A percentile compares a stretch with the other conserved stretches of the same genome.
Evolutionary conservation across 2,329 filamentous ascomycete species (phyloP).

Genomic region (Incumbomyces lentus): DNA sequence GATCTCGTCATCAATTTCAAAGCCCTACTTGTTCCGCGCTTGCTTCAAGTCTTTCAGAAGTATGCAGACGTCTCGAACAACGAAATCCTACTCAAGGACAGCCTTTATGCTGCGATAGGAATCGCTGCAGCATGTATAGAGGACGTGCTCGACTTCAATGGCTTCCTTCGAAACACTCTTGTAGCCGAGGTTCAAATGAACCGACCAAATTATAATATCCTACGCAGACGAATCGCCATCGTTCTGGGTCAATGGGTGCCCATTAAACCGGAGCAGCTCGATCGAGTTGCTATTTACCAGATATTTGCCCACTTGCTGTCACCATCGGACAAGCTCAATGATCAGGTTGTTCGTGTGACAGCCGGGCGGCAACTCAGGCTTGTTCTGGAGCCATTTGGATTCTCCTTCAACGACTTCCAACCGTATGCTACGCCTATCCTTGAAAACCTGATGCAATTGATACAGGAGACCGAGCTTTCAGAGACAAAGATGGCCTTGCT

Average conservation of each 20-base stretch:
- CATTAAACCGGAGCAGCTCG: slow-evolving; percentile 59
- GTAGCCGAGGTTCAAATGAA: slow-evolving; percentile 66
- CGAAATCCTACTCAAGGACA: slow-evolving; percentile 79
- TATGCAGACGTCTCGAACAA: slow-evolving; percentile 57
- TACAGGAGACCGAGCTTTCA: slow-evolving; percentile 66
- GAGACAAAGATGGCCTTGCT: slow-evolving; percentile 87
- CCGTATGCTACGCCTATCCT: slow-evolving; percentile 69
- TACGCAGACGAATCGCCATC: slow-evolving; percentile 80
- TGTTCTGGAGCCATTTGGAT: slow-evolving; percentile 76
- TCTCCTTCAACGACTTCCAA: slow-evolving; percentile 61
- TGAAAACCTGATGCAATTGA: slow-evolving; percentile 61
- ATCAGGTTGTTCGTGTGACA: slow-evolving; percentile 83
- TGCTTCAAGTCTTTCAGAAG: slow-evolving; percentile 72
- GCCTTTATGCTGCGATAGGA: slow-evolving; percentile 86
- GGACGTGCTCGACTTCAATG: slow-evolving; percentile 70
- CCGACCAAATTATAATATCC: slow-evolving; percentile 61
- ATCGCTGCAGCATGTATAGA: slow-evolving; percentile 69
- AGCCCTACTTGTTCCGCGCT: slow-evolving; percentile 62
- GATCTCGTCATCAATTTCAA: slow-evolving; percentile 87
- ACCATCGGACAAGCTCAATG: slow-evolving; percentile 66
- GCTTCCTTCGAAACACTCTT: slow-evolving; percentile 64
- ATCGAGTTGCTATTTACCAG: slow-evolving; percentile 66
- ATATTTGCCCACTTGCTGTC: slow-evolving; percentile 82
- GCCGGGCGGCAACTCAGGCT: slow-evolving; percentile 74
- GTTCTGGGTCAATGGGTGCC: slow-evolving; percentile 82